Conservation (phyloP, 2,329 filamentous ascomycete species). For the Phialocephala sp. region DNA sequence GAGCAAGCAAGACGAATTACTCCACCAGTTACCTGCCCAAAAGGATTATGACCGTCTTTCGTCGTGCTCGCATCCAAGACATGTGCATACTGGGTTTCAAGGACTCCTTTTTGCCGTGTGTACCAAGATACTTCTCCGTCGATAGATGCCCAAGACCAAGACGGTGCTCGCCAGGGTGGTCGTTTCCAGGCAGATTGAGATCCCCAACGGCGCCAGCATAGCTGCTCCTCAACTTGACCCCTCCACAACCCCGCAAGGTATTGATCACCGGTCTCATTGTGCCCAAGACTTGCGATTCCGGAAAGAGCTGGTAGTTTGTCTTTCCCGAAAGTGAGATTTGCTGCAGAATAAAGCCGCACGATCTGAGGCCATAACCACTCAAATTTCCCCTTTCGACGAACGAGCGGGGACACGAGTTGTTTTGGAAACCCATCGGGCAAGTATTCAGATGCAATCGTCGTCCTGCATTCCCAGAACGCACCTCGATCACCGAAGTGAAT, state of each 20-base stretch:
- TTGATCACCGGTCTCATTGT: slow-evolving; percentile 21
- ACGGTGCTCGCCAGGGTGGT: slow-evolving; percentile 25
- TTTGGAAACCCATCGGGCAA: slow-evolving; percentile 20
- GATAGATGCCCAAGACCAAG: slow-evolving; percentile 30
- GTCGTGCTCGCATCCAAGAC: slow-evolving; percentile 27
- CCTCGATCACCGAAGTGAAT: slow-evolving; percentile 20
- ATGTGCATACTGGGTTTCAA: slow-evolving; percentile 20
- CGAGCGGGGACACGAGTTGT: neutral
- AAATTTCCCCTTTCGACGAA: neutral
- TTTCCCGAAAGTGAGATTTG: slow-evolving; percentile 31
- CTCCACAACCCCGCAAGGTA: slow-evolving; percentile 35
- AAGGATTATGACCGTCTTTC: slow-evolving; percentile 22
- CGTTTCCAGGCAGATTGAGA: neutral
- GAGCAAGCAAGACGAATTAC: slow-evolving; percentile 23
- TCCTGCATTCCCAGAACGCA: slow-evolving; percentile 26
- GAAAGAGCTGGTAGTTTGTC: slow-evolving; percentile 40
- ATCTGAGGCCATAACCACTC: slow-evolving; percentile 13
- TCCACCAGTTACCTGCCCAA: slow-evolving; percentile 27
- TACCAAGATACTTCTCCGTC: slow-evolving; percentile 8
- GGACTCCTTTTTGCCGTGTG: neutral
- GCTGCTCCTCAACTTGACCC: slow-evolving; percentile 24
- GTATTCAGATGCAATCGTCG: slow-evolving; percentile 20
- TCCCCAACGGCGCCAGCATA: slow-evolving; percentile 12
- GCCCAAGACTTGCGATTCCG: slow-evolving; percentile 32
- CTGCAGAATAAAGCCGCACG: slow-evolving; percentile 32